Conservation (phyloP, 2,329 filamentous ascomycete species). For the Didymella glomerata region DNA sequence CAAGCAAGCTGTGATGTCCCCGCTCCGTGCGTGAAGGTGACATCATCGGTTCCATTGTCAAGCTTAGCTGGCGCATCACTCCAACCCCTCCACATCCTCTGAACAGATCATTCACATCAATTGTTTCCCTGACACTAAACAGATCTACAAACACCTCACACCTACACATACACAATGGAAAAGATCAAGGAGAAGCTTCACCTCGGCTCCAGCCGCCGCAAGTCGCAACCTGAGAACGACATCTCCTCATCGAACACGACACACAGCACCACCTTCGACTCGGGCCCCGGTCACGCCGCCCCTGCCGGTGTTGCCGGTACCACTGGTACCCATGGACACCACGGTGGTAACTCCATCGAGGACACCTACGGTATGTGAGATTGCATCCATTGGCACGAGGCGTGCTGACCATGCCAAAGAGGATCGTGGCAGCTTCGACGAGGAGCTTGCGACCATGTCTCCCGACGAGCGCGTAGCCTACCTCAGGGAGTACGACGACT, state of each 20-base stretch:
- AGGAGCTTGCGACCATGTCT: conserved; percentile 44
- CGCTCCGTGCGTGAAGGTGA: conserved; percentile 8
- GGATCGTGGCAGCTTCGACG: conserved; percentile 44
- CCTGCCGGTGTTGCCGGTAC: conserved; percentile 9
- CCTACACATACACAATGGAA: conserved; percentile 36
- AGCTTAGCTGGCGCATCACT: conserved; percentile 7
- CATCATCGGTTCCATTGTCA: conserved; percentile 10
- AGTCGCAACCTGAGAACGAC: conserved; percentile 41
- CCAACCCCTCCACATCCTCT: conserved; percentile 16
- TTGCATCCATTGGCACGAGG: neutral
- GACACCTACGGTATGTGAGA: conserved; percentile 17
- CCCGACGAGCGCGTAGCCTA: conserved; percentile 48
- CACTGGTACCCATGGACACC: neutral
- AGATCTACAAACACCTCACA: conserved; percentile 12
- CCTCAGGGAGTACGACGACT: conserved; percentile 48
- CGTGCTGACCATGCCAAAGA: conserved; percentile 31
- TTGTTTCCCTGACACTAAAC: conserved; percentile 14
- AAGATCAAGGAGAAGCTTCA: conserved; percentile 50
- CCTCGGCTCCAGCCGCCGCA: conserved; percentile 43
- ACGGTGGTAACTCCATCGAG: conserved; percentile 16
- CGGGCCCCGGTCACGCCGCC: conserved; percentile 26
- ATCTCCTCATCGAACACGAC: conserved; percentile 10
- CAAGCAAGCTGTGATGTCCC: conserved; percentile 15
- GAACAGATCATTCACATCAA: conserved; percentile 15
- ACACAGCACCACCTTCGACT: conserved; percentile 23